Conservation (phyloP, 305 asterid genomes). For the Fraxinus floribunda region DNA sequence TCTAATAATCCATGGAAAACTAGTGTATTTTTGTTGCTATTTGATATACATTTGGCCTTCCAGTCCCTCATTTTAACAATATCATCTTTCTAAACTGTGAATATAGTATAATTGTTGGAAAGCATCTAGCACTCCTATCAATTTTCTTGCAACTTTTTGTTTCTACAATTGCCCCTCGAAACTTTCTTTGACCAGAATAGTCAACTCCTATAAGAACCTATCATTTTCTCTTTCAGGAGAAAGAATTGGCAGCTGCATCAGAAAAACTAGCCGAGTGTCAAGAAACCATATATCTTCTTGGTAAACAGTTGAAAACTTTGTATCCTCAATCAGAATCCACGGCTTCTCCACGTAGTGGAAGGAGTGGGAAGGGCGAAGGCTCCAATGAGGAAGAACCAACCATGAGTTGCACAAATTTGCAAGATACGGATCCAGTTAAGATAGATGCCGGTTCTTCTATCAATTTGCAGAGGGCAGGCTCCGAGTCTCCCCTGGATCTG, state of each 20-base stretch:
- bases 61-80: not conserved
- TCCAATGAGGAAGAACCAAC: slow-evolving; percentile 49
- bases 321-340: slow-evolving; percentile 60
- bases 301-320: slow-evolving; percentile 72
- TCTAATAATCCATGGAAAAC: not conserved
- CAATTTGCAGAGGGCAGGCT: slow-evolving; percentile 44
- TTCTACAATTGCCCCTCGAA: not conserved
- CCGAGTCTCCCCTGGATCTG: slow-evolving; percentile 56
- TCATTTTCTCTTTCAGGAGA: slow-evolving; percentile 51
- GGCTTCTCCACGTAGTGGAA: slow-evolving; percentile 38
- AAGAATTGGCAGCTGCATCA: slow-evolving; percentile 79
- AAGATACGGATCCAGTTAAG: slow-evolving; percentile 53
- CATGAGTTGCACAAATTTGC: slow-evolving; percentile 47
- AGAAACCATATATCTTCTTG: slow-evolving; percentile 84
- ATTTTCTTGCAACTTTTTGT: not conserved
- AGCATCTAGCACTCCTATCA: not conserved
- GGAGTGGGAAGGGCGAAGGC: slow-evolving; percentile 42
- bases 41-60: not conserved
- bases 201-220: not conserved
- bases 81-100: not conserved
- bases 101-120: not conserved
- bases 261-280: slow-evolving; percentile 94
- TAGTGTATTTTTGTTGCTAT: not conserved
- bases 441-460: slow-evolving; percentile 39
- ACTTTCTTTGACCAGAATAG: not conserved